Base-by-base conservation (phyloP, 129 eudicot genomes). In the Flaveria linearis region DNA sequence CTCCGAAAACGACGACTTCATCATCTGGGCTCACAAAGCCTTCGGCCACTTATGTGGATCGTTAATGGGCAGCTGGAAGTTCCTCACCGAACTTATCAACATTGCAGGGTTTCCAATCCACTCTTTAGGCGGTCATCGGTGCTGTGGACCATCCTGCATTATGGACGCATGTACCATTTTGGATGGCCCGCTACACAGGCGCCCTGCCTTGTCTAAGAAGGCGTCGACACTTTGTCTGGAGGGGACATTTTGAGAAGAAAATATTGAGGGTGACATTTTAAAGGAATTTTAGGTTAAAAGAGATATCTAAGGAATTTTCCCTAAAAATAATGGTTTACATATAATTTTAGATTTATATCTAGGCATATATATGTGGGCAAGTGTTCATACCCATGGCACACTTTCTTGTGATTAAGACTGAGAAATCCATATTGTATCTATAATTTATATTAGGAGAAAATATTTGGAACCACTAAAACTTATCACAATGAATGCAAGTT, bases 1-100 rank as follows among this genome's bases (percentile, higher is more conserved):
- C 26, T 86, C 89, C 39, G 86, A 86, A 7, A 85, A 85, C 74
- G 89, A 84, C 36, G 89, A 86, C 2, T 85, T 75, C 42, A 77
- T 85, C 14, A 78, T 82, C 9, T 85, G 89, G 86, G 89, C 84
- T 33, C 73, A 82, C 49, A 73, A 71, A 41, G 89, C 89, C 1
- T 85, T 85, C 51, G 89, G 86, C 0, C 86, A 86, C 2, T 87
- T 87, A 74, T 82, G 67, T 5, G 89, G 89, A 0, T 85, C 89
- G 3, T 36, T 88, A 0, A 82, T 88, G 86, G 92, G 92, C 1
- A 77, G 79, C 4, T 88, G 87, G 89, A 88, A 88, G 43, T 88
- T 64, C 46, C 84, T 85, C 15, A 85, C 79, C 8, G 86, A 86
- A 1, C 84, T 85, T 15, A 85, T 85, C 70, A 85, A 85, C 62